Conservation (phyloP, 306 rosid genomes). For the Trichosanthes cucumerina region DNA sequence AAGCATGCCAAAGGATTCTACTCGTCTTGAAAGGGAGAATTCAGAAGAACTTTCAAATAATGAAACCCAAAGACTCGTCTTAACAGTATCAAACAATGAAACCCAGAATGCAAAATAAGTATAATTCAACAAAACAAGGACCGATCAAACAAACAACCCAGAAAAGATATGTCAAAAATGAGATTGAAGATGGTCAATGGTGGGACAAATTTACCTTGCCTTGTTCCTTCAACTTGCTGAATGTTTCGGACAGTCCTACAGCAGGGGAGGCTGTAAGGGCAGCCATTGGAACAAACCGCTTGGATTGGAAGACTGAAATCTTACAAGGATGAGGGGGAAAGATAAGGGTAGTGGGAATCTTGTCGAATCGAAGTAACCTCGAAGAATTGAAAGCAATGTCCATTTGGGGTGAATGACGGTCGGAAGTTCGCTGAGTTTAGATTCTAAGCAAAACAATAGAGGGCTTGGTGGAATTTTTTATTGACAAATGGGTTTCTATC, state of each 20-base stretch:
- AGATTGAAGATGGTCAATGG: neutral
- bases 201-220: slow-evolving; percentile 46
- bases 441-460: neutral
- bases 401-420: neutral
- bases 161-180: neutral
- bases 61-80: neutral
- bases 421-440: neutral
- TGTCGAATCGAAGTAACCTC: neutral
- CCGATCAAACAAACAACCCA: neutral
- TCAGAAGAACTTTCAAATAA: neutral
- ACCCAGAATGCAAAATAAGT: neutral
- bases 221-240: slow-evolving; percentile 41
- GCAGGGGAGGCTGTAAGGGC: slow-evolving; percentile 35
- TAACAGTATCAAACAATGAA: neutral
- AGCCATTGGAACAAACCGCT: slow-evolving; percentile 44
- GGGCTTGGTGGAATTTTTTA: neutral
- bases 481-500: neutral
- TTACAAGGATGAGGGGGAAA: neutral
- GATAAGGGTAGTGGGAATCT: neutral
- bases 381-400: slow-evolving; percentile 6
- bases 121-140: neutral
- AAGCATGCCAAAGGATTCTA: no score
- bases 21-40: no score
- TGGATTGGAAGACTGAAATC: slow-evolving; percentile 19
- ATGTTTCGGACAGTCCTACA: slow-evolving; percentile 65